phyloP scores from a whole-genome alignment of 2,329 filamentous ascomycete species.

The Aspergillus phoenicis region DNA sequence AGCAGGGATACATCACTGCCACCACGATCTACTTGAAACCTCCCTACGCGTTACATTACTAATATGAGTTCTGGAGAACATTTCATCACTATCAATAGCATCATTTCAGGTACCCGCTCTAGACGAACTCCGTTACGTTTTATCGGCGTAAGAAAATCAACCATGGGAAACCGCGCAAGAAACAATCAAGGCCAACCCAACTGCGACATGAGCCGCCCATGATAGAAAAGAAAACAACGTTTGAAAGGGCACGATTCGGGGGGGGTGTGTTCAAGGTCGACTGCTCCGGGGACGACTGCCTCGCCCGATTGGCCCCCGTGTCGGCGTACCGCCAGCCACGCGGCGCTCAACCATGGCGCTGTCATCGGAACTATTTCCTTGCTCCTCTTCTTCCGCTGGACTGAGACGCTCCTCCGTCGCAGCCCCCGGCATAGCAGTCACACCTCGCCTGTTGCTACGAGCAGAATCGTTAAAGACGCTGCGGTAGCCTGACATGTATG shows the following conservation, averaged over 20 bases:
- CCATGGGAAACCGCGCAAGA: conserved; percentile 6
- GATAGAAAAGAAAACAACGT: conserved; percentile 5
- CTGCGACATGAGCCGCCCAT: conserved; percentile 13
- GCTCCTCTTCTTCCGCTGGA: conserved; percentile 21
- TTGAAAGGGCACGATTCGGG: conserved; percentile 16
- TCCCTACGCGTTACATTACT: neutral
- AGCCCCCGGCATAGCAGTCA: conserved; percentile 17
- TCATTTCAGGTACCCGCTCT: neutral
- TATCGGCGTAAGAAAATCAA: neutral
- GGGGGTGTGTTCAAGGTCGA: conserved; percentile 18
- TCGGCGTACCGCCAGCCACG: conserved; percentile 24
- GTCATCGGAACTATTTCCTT: conserved; percentile 24
- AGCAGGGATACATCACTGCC: no score
- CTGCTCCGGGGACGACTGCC: conserved; percentile 30
- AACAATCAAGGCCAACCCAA: conserved; percentile 13
- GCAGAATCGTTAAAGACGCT: conserved; percentile 24
- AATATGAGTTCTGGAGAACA: neutral
- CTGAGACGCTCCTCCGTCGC: conserved; percentile 23
- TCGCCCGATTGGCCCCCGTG: conserved; percentile 21
- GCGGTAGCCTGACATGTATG: conserved; percentile 29
- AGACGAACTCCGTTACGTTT: conserved; percentile 17
- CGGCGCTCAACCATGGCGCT: conserved; percentile 34
- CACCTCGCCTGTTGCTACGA: conserved; percentile 16
- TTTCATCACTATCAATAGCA: neutral
- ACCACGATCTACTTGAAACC: no score